Evolutionary conservation across 768 basidiomycete species (phyloP).

Genomic region (Pleurotus salmoneostramineus): DNA sequence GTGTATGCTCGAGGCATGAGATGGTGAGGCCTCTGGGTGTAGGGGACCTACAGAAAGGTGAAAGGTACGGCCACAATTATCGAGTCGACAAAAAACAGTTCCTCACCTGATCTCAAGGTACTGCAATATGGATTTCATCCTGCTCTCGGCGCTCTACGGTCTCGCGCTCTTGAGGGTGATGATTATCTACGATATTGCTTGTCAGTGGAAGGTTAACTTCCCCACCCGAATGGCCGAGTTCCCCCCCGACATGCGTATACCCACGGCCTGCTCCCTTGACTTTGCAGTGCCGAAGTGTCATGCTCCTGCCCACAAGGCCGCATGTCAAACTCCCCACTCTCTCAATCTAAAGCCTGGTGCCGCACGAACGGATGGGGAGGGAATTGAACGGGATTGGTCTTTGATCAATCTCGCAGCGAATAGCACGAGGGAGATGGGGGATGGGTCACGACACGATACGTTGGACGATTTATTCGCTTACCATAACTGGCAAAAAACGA

Average conservation of each 20-base stretch:
- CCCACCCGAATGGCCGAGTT: not conserved
- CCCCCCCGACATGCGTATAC: not conserved
- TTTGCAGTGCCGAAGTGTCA: slow-evolving; percentile 10
- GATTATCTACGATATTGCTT: not conserved
- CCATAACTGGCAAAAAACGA: slow-evolving; percentile 16
- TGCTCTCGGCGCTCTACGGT: not conserved
- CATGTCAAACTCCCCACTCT: slow-evolving; percentile 8
- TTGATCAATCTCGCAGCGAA: slow-evolving; percentile 14
- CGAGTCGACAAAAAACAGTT: too few relatives aligned
- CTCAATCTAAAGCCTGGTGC: slow-evolving; percentile 9
- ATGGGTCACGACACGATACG: slow-evolving; percentile 11
- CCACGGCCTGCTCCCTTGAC: not conserved
- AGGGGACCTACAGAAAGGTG: slow-evolving; percentile 2
- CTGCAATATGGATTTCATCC: slow-evolving; percentile 6
- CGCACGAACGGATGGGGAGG: slow-evolving; percentile 28
- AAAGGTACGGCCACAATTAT: not conserved
- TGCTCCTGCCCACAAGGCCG: slow-evolving; percentile 7
- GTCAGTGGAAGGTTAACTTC: not conserved
- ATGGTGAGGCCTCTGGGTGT: not conserved
- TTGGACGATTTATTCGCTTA: slow-evolving; percentile 24
- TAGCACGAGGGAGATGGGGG: not conserved
- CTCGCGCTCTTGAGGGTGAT: not conserved
- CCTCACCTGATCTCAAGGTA: not conserved
- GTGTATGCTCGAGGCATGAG: slow-evolving; percentile 3
- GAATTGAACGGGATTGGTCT: slow-evolving; percentile 26